These are phyloP conservation scores for Pythium pyrilobum DNA, from an alignment of 352 stramenopile species.

Conservation along the genomic window DNA sequence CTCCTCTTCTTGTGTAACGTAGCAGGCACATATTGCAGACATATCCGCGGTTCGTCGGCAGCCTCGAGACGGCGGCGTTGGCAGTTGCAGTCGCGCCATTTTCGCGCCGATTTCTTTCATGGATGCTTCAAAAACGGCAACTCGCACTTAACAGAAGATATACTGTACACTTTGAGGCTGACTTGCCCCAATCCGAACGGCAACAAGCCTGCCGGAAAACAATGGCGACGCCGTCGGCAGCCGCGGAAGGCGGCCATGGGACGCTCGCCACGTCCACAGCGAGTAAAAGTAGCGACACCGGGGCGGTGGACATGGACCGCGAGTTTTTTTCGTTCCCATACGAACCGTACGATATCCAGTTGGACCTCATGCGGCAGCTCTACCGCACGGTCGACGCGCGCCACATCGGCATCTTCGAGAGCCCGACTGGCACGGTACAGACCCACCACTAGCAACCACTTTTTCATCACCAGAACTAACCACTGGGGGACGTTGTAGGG, in stretches of 20 bases:
- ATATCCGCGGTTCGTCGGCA: no score
- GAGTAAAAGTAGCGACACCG: background rate
- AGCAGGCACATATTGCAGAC: no score
- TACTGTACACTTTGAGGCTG: no score
- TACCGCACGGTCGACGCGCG: conserved; percentile 73
- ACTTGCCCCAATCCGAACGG: background rate
- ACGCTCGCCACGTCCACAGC: background rate
- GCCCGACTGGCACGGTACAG: conserved; percentile 82
- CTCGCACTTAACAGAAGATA: no score
- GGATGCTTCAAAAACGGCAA: no score
- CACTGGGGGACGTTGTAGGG: conserved; percentile 31
- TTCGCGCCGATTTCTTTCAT: no score
- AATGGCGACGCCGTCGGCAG: background rate
- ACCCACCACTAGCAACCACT: no score
- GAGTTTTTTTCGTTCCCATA: conserved; percentile 88
- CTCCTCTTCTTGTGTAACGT: no score
- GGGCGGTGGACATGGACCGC: conserved; percentile 25
- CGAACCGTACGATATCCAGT: conserved; percentile 86
- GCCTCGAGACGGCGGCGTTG: no score
- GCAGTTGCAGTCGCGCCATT: no score
- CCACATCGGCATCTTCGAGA: conserved; percentile 91
- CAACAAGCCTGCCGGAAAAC: no score
- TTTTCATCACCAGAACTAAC: no score
- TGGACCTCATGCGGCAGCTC: conserved; percentile 85
- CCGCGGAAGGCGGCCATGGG: background rate